A percentile compares a stretch with the other conserved stretches of the same genome.
Conservation (phyloP, 257 asterid species). For the Jaltomata sinuosa region DNA sequence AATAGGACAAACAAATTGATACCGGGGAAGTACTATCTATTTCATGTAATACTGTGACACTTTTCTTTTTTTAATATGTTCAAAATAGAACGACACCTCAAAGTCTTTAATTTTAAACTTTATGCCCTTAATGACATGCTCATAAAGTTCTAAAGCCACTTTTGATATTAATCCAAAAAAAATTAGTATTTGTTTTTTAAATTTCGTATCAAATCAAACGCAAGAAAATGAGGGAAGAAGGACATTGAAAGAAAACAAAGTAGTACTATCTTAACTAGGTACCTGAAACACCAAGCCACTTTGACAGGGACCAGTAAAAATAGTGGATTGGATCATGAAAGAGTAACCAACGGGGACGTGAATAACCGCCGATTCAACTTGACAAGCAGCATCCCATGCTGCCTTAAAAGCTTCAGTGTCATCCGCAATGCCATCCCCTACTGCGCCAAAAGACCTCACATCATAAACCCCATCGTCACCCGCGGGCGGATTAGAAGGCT, state of each 20-base stretch:
- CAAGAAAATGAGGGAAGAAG: not conserved
- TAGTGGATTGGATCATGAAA: slow-evolving; percentile 49
- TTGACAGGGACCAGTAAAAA: slow-evolving; percentile 59
- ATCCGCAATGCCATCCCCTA: slow-evolving; percentile 37
- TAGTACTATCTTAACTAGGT: not conserved
- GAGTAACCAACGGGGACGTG: slow-evolving; percentile 31
- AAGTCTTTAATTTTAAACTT: too few relatives aligned
- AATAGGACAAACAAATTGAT: too few relatives aligned
- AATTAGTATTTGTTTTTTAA: not conserved
- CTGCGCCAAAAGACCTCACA: slow-evolving; percentile 40
- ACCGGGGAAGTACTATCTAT: too few relatives aligned
- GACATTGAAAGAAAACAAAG: not conserved
- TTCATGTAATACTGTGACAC: too few relatives aligned
- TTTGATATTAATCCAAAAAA: too few relatives aligned
- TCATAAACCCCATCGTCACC: slow-evolving; percentile 17
- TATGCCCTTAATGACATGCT: not conserved
- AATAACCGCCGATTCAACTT: slow-evolving; percentile 20
- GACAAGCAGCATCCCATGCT: slow-evolving; percentile 56
- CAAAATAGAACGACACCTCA: not conserved
- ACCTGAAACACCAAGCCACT: slow-evolving; percentile 39
- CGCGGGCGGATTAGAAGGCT: slow-evolving; percentile 19
- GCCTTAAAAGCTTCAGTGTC: slow-evolving; percentile 46
- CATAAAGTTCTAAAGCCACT: too few relatives aligned
- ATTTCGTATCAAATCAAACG: not conserved
- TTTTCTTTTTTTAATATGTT: too few relatives aligned